These are phyloP conservation scores for Chlorella sp. DNA, from an alignment of 139 green algal species.

Conservation along the genomic window DNA sequence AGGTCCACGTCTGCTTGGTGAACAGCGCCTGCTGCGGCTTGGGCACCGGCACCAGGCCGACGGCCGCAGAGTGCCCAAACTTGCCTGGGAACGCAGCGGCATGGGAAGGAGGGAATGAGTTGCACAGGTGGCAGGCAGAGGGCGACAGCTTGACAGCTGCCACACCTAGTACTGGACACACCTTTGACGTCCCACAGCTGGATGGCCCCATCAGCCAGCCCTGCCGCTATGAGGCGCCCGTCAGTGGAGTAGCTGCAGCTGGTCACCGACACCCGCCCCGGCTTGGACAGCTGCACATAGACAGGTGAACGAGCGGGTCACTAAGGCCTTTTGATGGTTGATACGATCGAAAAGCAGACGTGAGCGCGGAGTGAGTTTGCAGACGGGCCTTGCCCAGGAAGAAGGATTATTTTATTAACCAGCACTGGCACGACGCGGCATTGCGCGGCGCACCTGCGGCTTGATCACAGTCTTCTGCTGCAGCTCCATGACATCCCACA, in stretches of 20 bases:
- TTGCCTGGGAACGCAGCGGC: conserved; percentile 64
- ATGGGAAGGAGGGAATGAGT: background rate
- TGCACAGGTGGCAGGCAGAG: background rate
- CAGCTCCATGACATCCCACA: conserved; percentile 88
- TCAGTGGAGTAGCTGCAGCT: conserved; percentile 78
- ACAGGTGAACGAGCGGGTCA: background rate
- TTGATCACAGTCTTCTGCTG: conserved; percentile 93
- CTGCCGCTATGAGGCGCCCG: conserved; percentile 82
- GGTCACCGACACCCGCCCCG: conserved; percentile 82
- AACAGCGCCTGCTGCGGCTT: conserved; percentile 70
- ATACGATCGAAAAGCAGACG: too few species aligned
- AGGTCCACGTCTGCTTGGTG: conserved; percentile 82
- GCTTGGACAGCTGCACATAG: conserved; percentile 8
- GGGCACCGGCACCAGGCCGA: conserved; percentile 73
- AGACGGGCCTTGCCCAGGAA: too few species aligned
- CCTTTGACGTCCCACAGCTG: conserved; percentile 86
- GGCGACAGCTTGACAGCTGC: too few species aligned
- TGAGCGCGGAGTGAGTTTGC: too few species aligned
- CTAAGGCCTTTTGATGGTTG: too few species aligned
- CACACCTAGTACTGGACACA: too few species aligned
- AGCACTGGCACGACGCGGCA: background rate
- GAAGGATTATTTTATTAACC: too few species aligned
- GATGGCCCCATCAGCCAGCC: conserved; percentile 91
- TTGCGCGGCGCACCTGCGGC: conserved; percentile 64
- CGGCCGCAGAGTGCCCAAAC: conserved; percentile 80